Percentiles rank a stretch among this genome's conserved stretches.
phyloP scores from a whole-genome alignment of 2,329 filamentous ascomycete species.

The Aurifilum marmelostoma region DNA sequence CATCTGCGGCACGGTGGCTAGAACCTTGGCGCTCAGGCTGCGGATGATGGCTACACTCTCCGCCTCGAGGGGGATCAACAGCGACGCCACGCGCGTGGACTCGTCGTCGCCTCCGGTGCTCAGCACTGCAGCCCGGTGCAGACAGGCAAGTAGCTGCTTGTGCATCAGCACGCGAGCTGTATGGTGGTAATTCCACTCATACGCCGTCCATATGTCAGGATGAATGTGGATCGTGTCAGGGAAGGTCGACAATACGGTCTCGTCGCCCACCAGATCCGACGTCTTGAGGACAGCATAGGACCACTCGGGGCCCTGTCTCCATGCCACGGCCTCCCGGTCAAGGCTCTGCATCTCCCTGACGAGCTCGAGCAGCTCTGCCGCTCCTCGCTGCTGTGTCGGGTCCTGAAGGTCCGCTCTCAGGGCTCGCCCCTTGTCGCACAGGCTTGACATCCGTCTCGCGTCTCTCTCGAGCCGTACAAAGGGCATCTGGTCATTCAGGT shows the following conservation, averaged over 20 bases:
- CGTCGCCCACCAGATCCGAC: slow-evolving; percentile 29
- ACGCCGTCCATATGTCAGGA: slow-evolving; percentile 44
- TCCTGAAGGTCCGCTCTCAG: slow-evolving; percentile 31
- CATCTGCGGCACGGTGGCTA: slow-evolving; percentile 43
- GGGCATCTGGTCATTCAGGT: slow-evolving; percentile 36
- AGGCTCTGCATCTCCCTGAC: slow-evolving; percentile 38
- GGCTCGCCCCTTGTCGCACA: slow-evolving; percentile 38
- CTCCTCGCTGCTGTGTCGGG: slow-evolving; percentile 20
- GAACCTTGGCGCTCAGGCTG: slow-evolving; percentile 38
- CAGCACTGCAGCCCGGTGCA: slow-evolving; percentile 29
- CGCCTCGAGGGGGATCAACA: slow-evolving; percentile 25
- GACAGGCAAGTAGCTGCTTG: slow-evolving; percentile 40
- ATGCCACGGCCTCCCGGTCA: slow-evolving; percentile 37
- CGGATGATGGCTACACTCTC: slow-evolving; percentile 35
- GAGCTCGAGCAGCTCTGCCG: slow-evolving; percentile 33
- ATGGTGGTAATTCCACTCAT: slow-evolving; percentile 47
- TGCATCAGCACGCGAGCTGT: slow-evolving; percentile 43
- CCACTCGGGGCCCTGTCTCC: slow-evolving; percentile 42
- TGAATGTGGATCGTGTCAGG: slow-evolving; percentile 40
- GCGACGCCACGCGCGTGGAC: slow-evolving; percentile 21
- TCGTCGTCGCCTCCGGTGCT: slow-evolving; percentile 19
- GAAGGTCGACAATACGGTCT: slow-evolving; percentile 21
- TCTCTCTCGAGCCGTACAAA: slow-evolving; percentile 38
- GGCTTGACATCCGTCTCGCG: slow-evolving; percentile 34
- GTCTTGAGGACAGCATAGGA: slow-evolving; percentile 35